A percentile compares a stretch with the other conserved stretches of the same genome.
These are phyloP conservation scores for Vanrija pseudolonga DNA, from an alignment of 1,284 basidiomycete genomes.

Conservation along the genomic window DNA sequence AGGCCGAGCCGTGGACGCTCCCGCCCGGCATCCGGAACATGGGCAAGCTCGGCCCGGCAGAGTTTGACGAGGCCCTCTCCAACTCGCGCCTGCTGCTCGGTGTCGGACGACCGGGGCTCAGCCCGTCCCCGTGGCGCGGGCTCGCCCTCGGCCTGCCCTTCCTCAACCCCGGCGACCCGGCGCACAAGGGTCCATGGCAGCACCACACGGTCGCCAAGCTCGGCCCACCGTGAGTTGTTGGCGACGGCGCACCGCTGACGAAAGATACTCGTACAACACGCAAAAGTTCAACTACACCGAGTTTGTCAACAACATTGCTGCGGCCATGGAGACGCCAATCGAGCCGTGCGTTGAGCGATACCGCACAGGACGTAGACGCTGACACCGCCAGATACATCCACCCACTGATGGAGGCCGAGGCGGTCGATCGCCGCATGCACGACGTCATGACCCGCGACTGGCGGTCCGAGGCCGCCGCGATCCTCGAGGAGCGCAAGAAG, in stretches of 20 bases:
- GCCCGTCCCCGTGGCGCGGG: conserved; percentile 20
- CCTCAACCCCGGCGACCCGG: not conserved
- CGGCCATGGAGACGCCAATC: conserved; percentile 15
- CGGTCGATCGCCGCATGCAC: conserved; percentile 13
- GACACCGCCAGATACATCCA: not conserved
- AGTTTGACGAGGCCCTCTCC: conserved; percentile 5
- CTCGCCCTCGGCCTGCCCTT: conserved; percentile 5
- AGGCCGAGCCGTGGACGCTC: conserved; percentile 1
- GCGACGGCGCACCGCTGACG: not conserved
- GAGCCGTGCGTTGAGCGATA: conserved; percentile 10
- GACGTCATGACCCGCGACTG: conserved; percentile 23
- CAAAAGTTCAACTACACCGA: conserved; percentile 15
- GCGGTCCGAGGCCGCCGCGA: conserved; percentile 17
- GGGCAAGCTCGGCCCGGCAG: conserved; percentile 12
- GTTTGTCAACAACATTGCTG: conserved; percentile 16
- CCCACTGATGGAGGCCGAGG: conserved; percentile 11
- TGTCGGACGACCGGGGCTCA: conserved; percentile 18
- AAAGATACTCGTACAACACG: conserved; percentile 21
- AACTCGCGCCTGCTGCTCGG: conserved; percentile 21
- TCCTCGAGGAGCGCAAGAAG: conserved; percentile 17
- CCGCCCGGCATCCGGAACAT: conserved; percentile 19
- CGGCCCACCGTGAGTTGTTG: not conserved
- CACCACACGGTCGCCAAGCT: conserved; percentile 1
- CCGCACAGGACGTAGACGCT: not conserved
- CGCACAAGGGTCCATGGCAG: not conserved